These are phyloP conservation scores for Cyclotella atomus DNA, from an alignment of 108 stramenopile species.

Conservation along the genomic window DNA sequence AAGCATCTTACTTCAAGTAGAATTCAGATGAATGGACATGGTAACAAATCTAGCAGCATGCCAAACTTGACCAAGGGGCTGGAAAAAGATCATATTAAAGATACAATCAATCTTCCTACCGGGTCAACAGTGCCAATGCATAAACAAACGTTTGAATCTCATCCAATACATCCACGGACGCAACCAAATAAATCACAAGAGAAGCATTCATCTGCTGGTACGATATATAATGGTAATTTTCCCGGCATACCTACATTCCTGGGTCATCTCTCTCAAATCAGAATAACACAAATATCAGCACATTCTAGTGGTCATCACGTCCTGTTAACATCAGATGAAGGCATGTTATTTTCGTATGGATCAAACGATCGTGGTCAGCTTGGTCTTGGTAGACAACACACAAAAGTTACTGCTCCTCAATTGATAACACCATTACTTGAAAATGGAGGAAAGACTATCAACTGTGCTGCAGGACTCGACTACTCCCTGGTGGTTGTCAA, in stretches of 20 bases:
- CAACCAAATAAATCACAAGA: neutral
- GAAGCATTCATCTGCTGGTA: neutral
- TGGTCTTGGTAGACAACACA: conserved; percentile 62
- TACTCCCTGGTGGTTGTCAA: conserved; percentile 78
- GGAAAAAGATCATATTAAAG: neutral
- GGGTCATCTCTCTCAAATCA: conserved; percentile 63
- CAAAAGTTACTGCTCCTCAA: conserved; percentile 47
- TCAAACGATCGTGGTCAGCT: conserved; percentile 80
- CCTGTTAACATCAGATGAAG: conserved; percentile 75
- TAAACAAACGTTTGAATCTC: neutral
- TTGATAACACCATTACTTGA: conserved; percentile 83
- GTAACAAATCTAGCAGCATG: neutral
- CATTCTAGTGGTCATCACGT: conserved; percentile 84
- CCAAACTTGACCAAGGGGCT: neutral
- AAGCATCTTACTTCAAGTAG: neutral
- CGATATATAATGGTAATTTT: neutral
- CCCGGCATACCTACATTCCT: conserved; percentile 79
- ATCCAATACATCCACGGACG: conserved; percentile 2
- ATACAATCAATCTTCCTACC: conserved; percentile 7
- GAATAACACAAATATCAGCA: conserved; percentile 73
- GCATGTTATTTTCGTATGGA: conserved; percentile 80
- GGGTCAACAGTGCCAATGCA: neutral
- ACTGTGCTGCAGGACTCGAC: conserved; percentile 81
- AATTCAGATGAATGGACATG: neutral
- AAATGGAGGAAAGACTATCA: conserved; percentile 81